Percentiles rank a stretch among this genome's conserved stretches.
These are phyloP conservation scores for Fragilariopsis cylindrus DNA, from an alignment of 108 stramenopile species.

Conservation along the genomic window DNA sequence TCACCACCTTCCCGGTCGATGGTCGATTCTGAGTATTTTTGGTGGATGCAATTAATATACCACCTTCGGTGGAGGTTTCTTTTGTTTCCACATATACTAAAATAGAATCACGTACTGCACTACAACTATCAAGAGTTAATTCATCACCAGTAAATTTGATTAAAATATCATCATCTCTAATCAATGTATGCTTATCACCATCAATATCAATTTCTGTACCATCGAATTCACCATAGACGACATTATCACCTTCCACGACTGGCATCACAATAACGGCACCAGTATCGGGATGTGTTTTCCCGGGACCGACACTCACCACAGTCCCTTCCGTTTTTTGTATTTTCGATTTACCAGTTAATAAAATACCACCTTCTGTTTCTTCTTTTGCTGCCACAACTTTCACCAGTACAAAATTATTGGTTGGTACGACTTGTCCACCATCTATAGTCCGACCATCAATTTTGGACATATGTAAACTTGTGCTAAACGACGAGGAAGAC, in stretches of 20 bases:
- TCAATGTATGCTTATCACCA: slow-evolving; percentile 74
- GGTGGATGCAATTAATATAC: slow-evolving; percentile 64
- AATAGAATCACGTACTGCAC: slow-evolving; percentile 75
- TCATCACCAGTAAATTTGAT: slow-evolving; percentile 74
- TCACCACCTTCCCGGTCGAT: slow-evolving; percentile 79
- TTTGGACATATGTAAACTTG: background rate
- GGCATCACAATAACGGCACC: slow-evolving; percentile 72
- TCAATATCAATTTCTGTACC: slow-evolving; percentile 87
- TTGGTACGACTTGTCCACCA: background rate
- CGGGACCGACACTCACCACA: slow-evolving; percentile 78
- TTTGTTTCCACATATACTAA: slow-evolving; percentile 76
- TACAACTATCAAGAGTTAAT: slow-evolving; percentile 61
- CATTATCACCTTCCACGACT: slow-evolving; percentile 72
- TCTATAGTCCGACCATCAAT: slow-evolving; percentile 32
- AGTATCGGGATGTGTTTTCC: slow-evolving; percentile 76
- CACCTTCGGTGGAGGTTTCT: slow-evolving; percentile 57
- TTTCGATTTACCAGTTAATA: slow-evolving; percentile 83
- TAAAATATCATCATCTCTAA: slow-evolving; percentile 85
- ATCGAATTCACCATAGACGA: slow-evolving; percentile 89
- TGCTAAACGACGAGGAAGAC: background rate
- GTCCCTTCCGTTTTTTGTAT: slow-evolving; percentile 79
- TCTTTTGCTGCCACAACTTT: slow-evolving; percentile 61
- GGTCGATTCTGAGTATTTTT: slow-evolving; percentile 51
- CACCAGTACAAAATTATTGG: slow-evolving; percentile 85
- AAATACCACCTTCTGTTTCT: slow-evolving; percentile 78